Evolutionary conservation across 2,329 filamentous ascomycete genomes (phyloP).

Genomic region (Penicillium sp.): DNA sequence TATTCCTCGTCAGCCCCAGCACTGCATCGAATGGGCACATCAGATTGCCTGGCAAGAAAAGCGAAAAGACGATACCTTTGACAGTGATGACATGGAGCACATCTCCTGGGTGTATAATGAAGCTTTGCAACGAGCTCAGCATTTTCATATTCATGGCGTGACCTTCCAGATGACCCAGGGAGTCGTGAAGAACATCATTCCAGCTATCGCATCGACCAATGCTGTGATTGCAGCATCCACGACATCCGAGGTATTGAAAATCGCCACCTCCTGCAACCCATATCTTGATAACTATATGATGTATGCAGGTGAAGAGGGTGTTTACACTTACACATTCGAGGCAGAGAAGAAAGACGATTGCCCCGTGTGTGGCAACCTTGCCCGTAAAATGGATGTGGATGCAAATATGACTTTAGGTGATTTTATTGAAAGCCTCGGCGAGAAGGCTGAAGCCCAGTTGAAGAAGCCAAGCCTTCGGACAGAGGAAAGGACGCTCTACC

Average conservation of each 20-base stretch:
- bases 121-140: conserved; percentile 73
- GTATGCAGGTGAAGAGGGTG: conserved; percentile 93
- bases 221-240: conserved; percentile 93
- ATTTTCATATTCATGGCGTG: conserved; percentile 89
- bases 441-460: conserved; percentile 83
- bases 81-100: conserved; percentile 95
- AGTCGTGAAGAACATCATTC: conserved; percentile 99
- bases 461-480: conserved; percentile 87
- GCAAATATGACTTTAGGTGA: conserved; percentile 73
- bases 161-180: conserved; percentile 96
- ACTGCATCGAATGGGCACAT: conserved; percentile 98
- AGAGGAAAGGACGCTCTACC: conserved; percentile 83
- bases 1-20: conserved; percentile 93
- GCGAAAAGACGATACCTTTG: conserved; percentile 77
- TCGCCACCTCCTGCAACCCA: conserved; percentile 79
- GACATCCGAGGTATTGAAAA: conserved; percentile 96
- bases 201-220: conserved; percentile 95
- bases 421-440: conserved; percentile 79
- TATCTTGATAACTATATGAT: conserved; percentile 96
- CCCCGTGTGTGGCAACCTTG: conserved; percentile 83
- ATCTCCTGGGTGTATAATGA: conserved; percentile 95
- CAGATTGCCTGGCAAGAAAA: conserved; percentile 95
- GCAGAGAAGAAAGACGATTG: conserved; percentile 94
- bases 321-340: conserved; percentile 97
- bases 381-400: conserved; percentile 72